A percentile compares a stretch with the other conserved stretches of the same genome.
phyloP scores from a whole-genome alignment of 164 flowering plant genomes.

The Buxus sempervirens region DNA sequence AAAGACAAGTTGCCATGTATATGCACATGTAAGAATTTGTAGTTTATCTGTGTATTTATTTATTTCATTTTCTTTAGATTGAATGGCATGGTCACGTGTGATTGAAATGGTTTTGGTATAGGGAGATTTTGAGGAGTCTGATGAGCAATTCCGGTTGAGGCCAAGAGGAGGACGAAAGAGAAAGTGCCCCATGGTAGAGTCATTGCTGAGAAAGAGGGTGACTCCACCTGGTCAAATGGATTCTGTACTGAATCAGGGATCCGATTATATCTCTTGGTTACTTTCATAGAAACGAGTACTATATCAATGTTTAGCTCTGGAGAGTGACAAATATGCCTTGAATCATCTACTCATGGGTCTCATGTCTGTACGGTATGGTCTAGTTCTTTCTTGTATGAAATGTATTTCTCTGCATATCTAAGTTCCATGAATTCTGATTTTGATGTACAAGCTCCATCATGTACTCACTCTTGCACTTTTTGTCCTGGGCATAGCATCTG shows the following conservation, averaged over 20 bases:
- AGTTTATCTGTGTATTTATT: background rate
- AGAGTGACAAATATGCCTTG: too few relatives aligned
- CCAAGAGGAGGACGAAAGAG: constrained; percentile 80
- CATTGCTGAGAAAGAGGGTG: constrained; percentile 65
- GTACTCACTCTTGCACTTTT: too few relatives aligned
- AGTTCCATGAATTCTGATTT: too few relatives aligned
- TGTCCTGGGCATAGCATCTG: too few relatives aligned
- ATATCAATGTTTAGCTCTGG: too few relatives aligned
- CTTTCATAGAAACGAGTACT: constrained; percentile 12
- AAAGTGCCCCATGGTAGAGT: constrained; percentile 37
- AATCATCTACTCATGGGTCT: too few relatives aligned
- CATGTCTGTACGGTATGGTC: too few relatives aligned
- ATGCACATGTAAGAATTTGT: constrained; percentile 36
- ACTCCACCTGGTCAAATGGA: constrained; percentile 28
- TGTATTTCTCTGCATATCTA: too few relatives aligned
- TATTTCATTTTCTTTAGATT: background rate
- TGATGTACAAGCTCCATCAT: too few relatives aligned
- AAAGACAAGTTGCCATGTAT: constrained; percentile 53
- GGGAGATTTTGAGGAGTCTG: constrained; percentile 67
- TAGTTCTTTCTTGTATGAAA: too few relatives aligned
- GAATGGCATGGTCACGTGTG: too few relatives aligned
- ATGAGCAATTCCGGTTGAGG: constrained; percentile 49
- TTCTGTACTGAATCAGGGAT: constrained; percentile 12
- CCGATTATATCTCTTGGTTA: constrained; percentile 29
- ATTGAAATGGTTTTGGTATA: constrained; percentile 12